Percentiles rank a stretch among this genome's conserved stretches.
Evolutionary conservation across 257 asterid genomes (phyloP).

Genomic region (Solanum gracilifrons): DNA sequence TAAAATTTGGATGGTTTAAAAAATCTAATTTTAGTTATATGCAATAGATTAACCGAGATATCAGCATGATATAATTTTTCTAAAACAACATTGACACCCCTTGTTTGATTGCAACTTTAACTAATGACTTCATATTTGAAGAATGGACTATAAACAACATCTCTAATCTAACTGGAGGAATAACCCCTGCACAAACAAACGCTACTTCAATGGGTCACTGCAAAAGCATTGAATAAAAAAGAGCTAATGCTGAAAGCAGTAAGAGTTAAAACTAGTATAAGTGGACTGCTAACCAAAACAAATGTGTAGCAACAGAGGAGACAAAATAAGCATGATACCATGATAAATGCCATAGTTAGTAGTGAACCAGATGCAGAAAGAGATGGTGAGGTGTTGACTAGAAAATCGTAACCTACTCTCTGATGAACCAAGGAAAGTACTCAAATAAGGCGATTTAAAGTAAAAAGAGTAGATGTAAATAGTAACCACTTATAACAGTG

Average conservation of each 20-base stretch:
- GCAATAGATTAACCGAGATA: background rate
- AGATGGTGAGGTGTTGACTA: background rate
- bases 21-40: background rate
- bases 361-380: background rate
- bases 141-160: background rate
- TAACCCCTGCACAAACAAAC: background rate
- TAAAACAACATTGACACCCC: background rate
- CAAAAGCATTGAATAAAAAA: background rate
- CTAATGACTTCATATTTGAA: background rate
- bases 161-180: background rate
- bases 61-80: background rate
- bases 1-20: background rate
- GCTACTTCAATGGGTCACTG: background rate
- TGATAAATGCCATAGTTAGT: background rate
- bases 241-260: background rate
- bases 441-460: background rate
- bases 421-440: background rate
- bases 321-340: background rate
- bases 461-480: background rate
- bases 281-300: background rate
- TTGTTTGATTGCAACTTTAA: background rate
- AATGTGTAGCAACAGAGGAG: background rate
- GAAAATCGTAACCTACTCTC: background rate
- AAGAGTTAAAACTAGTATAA: background rate
- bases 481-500: background rate